These are phyloP conservation scores for Simplicillium sp. DNA, from an alignment of 2,329 filamentous ascomycete species.

Conservation along the genomic window DNA sequence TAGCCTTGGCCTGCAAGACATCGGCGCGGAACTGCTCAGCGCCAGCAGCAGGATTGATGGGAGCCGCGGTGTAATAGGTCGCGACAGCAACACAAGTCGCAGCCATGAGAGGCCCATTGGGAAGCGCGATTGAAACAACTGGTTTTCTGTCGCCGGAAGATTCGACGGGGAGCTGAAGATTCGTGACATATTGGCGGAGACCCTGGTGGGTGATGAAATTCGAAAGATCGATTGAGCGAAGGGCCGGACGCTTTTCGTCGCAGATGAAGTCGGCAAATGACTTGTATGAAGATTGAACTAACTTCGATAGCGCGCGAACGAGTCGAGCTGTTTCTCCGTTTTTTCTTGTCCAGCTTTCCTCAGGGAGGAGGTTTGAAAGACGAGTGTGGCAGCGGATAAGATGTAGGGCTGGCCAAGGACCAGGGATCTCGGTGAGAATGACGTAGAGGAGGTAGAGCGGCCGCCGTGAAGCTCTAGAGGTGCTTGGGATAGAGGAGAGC, in stretches of 20 bases:
- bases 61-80: conserved; percentile 40
- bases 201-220: conserved; percentile 20
- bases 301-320: conserved; percentile 9
- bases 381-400: conserved; percentile 23
- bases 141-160: conserved; percentile 20
- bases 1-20: conserved; percentile 34
- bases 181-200: conserved; percentile 19
- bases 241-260: conserved; percentile 15
- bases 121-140: conserved; percentile 38
- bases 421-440: conserved; percentile 14
- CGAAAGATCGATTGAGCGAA: conserved; percentile 14
- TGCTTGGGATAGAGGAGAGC: conserved; percentile 12
- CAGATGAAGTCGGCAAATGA: conserved; percentile 29
- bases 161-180: conserved; percentile 19
- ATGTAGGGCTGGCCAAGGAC: conserved; percentile 17
- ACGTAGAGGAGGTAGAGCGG: conserved; percentile 16
- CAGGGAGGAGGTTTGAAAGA: conserved; percentile 25
- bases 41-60: conserved; percentile 38
- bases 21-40: conserved; percentile 41
- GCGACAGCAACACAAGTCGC: conserved; percentile 37
- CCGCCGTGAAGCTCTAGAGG: conserved; percentile 10
- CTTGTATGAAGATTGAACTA: conserved; percentile 20
- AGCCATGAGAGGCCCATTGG: conserved; percentile 44
- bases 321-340: conserved; percentile 8
- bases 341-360: conserved; percentile 19